Conservation (phyloP, 306 rosid species). For the Cercis canadensis region DNA sequence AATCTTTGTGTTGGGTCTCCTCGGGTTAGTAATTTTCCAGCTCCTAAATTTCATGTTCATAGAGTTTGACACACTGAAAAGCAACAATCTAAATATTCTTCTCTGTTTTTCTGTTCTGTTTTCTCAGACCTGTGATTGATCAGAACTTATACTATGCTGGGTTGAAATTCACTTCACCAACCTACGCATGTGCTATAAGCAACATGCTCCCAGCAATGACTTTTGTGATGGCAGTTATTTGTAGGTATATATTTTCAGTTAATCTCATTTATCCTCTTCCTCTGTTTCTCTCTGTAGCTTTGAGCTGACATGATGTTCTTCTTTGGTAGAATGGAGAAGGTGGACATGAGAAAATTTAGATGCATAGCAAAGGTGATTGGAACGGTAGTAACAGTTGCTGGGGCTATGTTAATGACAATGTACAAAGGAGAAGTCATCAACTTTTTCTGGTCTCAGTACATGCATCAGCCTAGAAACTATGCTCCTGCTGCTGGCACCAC, state of each 20-base stretch:
- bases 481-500: constrained; percentile 20
- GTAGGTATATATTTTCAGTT: constrained; percentile 52
- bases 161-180: constrained; percentile 82
- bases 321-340: constrained; percentile 74
- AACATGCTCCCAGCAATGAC: constrained; percentile 95
- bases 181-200: constrained; percentile 88
- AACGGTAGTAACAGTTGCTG: constrained; percentile 72
- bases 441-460: constrained; percentile 55
- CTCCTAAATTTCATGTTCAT: neutral
- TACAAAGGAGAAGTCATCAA: constrained; percentile 84
- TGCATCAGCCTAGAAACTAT: constrained; percentile 50
- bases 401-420: constrained; percentile 94
- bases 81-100: neutral
- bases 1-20: constrained; percentile 80
- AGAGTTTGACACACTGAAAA: neutral
- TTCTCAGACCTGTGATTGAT: constrained; percentile 83
- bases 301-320: constrained; percentile 27
- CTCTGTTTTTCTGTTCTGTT: neutral
- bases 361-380: constrained; percentile 85
- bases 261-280: neutral
- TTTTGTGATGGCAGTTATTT: constrained; percentile 82
- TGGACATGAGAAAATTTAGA: constrained; percentile 62
- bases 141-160: constrained; percentile 90
- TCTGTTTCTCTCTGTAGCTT: neutral
- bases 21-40: constrained; percentile 63